Percentiles rank a stretch among this genome's conserved stretches.
These are phyloP conservation scores for Neurospora crassa DNA, from an alignment of 2,329 filamentous ascomycete genomes.

Conservation along the genomic window DNA sequence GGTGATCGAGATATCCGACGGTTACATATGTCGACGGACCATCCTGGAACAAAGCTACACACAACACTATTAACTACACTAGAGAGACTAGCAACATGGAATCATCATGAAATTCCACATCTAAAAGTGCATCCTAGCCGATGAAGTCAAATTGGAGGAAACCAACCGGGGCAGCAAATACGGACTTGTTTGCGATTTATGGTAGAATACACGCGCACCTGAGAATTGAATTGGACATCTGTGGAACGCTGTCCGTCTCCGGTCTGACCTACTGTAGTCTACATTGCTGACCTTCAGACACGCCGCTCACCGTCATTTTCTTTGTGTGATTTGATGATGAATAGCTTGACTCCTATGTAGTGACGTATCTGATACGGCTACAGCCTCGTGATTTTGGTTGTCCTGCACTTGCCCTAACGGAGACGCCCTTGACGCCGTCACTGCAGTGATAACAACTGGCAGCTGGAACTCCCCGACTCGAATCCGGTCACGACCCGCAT, in stretches of 20 bases:
- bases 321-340: background rate
- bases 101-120: background rate
- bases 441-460: background rate
- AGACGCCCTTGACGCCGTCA: background rate
- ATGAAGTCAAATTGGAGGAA: background rate
- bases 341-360: background rate
- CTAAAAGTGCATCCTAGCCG: background rate
- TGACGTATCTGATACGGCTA: background rate
- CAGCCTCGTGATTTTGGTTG: background rate
- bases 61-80: background rate
- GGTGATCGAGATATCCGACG: background rate
- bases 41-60: background rate
- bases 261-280: background rate
- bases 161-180: background rate
- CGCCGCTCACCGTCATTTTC: background rate
- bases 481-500: background rate
- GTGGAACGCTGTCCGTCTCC: background rate
- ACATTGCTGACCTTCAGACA: background rate
- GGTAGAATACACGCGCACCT: background rate
- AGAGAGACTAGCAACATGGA: background rate
- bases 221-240: background rate
- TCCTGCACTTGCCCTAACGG: too few relatives aligned
- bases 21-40: background rate
- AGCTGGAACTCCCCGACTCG: background rate
- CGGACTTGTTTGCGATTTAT: background rate